Conservation (phyloP, 176 grass and related monocot species). For the Secale cereale region DNA sequence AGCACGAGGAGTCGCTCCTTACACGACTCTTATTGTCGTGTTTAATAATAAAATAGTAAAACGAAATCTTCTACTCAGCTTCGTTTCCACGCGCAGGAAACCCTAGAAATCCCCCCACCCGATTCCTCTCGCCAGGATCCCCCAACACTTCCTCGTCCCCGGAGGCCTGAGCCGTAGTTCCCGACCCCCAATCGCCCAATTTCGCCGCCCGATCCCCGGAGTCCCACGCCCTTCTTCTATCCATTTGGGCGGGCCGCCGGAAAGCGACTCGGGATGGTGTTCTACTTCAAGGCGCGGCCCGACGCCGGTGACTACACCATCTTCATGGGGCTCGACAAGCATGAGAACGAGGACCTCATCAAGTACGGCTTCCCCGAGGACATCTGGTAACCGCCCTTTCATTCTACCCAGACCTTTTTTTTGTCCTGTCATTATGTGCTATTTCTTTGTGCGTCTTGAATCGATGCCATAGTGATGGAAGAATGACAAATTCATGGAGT, state of each 20-base stretch:
- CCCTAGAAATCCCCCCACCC: slow-evolving; percentile 26
- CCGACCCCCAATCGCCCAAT: neutral
- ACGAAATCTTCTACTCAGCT: slow-evolving; percentile 5
- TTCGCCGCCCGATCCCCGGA: slow-evolving; percentile 10
- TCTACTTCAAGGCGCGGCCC: slow-evolving; percentile 96
- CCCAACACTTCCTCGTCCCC: neutral
- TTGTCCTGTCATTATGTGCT: neutral
- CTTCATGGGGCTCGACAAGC: slow-evolving; percentile 93
- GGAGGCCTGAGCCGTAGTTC: neutral
- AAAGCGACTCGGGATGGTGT: slow-evolving; percentile 58
- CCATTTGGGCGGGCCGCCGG: slow-evolving; percentile 25
- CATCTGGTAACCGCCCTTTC: slow-evolving; percentile 55
- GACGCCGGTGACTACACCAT: slow-evolving; percentile 88
- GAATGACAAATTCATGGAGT: neutral
- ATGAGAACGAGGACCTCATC: slow-evolving; percentile 96
- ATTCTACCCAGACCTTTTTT: neutral
- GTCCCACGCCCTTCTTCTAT: slow-evolving; percentile 25
- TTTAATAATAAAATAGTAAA: neutral
- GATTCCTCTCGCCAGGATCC: neutral
- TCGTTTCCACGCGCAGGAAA: slow-evolving; percentile 41
- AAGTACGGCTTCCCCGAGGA: slow-evolving; percentile 93
- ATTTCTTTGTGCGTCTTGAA: neutral
- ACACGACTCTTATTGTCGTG: too few relatives aligned
- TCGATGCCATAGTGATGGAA: neutral
- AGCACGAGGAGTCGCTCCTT: too few relatives aligned